These are phyloP conservation scores for Scheffersomyces lignicola DNA, from an alignment of 1,139 yeast genomes.

Conservation along the genomic window DNA sequence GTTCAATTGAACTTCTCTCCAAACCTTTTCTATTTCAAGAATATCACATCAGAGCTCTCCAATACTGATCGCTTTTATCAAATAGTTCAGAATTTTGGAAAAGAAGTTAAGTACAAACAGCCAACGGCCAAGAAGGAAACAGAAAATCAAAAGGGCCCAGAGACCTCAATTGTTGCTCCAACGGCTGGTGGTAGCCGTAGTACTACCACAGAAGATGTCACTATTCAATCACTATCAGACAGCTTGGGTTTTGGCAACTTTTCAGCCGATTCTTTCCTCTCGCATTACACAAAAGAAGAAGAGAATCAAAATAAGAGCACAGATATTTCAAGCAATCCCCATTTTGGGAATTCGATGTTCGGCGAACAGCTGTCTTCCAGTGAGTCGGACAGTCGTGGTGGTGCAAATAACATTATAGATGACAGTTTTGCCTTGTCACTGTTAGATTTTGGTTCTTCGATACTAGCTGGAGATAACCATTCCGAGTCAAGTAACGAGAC, in stretches of 20 bases:
- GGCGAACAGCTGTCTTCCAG: too few relatives aligned
- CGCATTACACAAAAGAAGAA: slow-evolving; percentile 1
- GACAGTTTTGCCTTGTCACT: neutral
- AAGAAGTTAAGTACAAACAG: slow-evolving; percentile 5
- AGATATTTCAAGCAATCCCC: too few relatives aligned
- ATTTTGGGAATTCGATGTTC: too few relatives aligned
- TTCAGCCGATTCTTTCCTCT: neutral
- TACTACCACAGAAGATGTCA: neutral
- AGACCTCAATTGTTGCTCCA: too few relatives aligned
- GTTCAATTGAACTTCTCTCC: slow-evolving; percentile 19
- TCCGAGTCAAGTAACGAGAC: too few relatives aligned
- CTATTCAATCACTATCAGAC: neutral
- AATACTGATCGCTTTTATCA: slow-evolving; percentile 13
- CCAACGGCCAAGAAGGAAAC: neutral
- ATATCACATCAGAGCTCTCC: slow-evolving; percentile 13
- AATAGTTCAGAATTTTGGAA: slow-evolving; percentile 21
- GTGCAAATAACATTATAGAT: too few relatives aligned
- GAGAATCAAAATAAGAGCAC: neutral
- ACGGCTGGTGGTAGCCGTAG: too few relatives aligned
- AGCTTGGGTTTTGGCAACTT: slow-evolving; percentile 1
- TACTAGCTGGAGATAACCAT: neutral
- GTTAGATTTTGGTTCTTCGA: slow-evolving; percentile 1
- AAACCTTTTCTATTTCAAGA: slow-evolving; percentile 15
- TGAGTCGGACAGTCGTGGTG: too few relatives aligned
- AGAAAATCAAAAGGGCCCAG: too few relatives aligned